These are phyloP conservation scores for Nicotiana paniculata DNA, from an alignment of 257 asterid genomes.

Conservation along the genomic window DNA sequence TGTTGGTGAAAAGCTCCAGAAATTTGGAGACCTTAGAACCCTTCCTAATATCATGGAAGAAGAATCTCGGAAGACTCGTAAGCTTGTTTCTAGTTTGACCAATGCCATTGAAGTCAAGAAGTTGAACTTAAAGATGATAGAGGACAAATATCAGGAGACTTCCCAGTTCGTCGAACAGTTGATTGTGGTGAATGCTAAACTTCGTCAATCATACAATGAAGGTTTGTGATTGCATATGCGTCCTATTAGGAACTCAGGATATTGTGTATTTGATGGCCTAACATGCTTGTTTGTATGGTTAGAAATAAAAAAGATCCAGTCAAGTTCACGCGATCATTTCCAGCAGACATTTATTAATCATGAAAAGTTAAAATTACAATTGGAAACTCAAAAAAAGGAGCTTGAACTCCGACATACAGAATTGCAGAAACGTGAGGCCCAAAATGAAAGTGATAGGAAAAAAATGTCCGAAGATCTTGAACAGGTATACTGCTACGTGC, in stretches of 20 bases:
- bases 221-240: slow-evolving; percentile 36
- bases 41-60: slow-evolving; percentile 74
- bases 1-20: slow-evolving; percentile 76
- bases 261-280: slow-evolving; percentile 11
- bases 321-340: slow-evolving; percentile 73
- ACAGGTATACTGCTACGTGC: slow-evolving; percentile 46
- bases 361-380: slow-evolving; percentile 60
- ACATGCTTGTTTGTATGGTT: slow-evolving; percentile 19
- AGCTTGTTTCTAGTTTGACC: slow-evolving; percentile 59
- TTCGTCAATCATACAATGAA: slow-evolving; percentile 65
- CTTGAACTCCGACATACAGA: slow-evolving; percentile 67
- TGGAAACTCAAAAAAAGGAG: slow-evolving; percentile 62
- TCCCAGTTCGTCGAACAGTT: slow-evolving; percentile 41
- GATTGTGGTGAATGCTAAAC: slow-evolving; percentile 61
- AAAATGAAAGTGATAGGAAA: slow-evolving; percentile 63
- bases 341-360: slow-evolving; percentile 69
- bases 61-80: slow-evolving; percentile 58
- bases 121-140: slow-evolving; percentile 56
- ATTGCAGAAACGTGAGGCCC: slow-evolving; percentile 70
- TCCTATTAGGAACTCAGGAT: slow-evolving; percentile 13
- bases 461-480: slow-evolving; percentile 70
- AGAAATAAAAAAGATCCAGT: slow-evolving; percentile 77
- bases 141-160: slow-evolving; percentile 63
- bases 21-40: slow-evolving; percentile 74
- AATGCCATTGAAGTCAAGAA: slow-evolving; percentile 68